These are phyloP conservation scores for Fusarium udum DNA, from an alignment of 2,329 filamentous ascomycete species.

Conservation along the genomic window DNA sequence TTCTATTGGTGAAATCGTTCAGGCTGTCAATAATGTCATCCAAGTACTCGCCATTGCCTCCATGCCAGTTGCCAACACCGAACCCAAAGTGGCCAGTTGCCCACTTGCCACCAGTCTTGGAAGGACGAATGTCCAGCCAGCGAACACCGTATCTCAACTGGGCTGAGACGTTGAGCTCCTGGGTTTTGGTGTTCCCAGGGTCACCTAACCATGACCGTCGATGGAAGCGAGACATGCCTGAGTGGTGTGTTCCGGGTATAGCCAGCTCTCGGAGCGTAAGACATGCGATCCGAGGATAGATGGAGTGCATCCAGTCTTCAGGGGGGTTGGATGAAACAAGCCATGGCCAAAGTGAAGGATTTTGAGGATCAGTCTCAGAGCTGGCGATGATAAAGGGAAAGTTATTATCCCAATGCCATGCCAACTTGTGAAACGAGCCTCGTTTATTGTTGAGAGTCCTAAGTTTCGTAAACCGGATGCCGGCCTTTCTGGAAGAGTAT, in stretches of 20 bases:
- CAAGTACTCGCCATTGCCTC: background rate
- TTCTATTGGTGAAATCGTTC: background rate
- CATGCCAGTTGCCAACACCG: background rate
- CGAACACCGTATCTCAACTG: background rate
- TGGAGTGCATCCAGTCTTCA: background rate
- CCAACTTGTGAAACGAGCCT: background rate
- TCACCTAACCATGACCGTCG: background rate
- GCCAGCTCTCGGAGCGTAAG: background rate
- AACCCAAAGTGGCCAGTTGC: background rate
- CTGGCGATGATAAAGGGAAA: background rate
- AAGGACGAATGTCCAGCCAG: background rate
- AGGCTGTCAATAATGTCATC: background rate
- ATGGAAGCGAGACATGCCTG: background rate
- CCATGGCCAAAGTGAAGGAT: background rate
- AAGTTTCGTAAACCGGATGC: background rate
- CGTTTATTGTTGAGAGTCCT: background rate
- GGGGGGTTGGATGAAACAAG: background rate
- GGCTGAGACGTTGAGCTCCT: background rate
- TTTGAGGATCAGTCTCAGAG: background rate
- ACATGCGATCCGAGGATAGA: background rate
- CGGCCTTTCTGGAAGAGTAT: background rate
- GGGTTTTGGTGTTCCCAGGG: background rate
- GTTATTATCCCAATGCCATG: background rate
- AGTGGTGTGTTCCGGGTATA: background rate
- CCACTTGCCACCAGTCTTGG: background rate